These are phyloP conservation scores for Erysimum cheiranthoides DNA, from an alignment of 345 rosid species.

Conservation along the genomic window DNA sequence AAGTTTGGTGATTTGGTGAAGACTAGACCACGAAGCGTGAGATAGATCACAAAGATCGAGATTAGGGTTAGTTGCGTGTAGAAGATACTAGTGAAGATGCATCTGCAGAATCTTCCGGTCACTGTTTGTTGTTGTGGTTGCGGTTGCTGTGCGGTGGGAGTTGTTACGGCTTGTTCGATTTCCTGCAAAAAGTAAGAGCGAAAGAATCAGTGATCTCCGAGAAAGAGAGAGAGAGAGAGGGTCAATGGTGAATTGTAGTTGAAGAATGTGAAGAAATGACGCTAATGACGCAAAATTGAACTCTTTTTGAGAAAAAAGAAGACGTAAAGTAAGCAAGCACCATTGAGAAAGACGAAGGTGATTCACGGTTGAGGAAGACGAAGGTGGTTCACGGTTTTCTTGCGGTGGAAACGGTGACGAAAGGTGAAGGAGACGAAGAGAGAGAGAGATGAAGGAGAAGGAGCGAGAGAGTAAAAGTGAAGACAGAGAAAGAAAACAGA, in stretches of 20 bases:
- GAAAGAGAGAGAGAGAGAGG: background rate
- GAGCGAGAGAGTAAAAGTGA: background rate
- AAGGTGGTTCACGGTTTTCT: slow-evolving; percentile 34
- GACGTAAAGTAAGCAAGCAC: slow-evolving; percentile 19
- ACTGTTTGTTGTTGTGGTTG: slow-evolving; percentile 32
- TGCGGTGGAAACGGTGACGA: slow-evolving; percentile 39
- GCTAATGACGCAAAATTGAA: background rate
- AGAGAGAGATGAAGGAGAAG: background rate
- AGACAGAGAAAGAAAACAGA: slow-evolving; percentile 7
- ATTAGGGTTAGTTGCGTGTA: slow-evolving; percentile 55
- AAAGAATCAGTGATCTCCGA: slow-evolving; percentile 14
- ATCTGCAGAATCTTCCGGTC: slow-evolving; percentile 50
- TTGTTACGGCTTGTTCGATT: slow-evolving; percentile 21
- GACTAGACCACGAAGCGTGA: slow-evolving; percentile 63
- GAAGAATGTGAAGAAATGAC: slow-evolving; percentile 21
- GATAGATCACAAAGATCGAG: slow-evolving; percentile 54
- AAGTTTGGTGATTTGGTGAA: slow-evolving; percentile 54
- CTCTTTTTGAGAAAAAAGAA: background rate
- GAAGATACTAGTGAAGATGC: slow-evolving; percentile 62
- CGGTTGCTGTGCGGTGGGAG: slow-evolving; percentile 28
- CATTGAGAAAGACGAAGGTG: slow-evolving; percentile 35
- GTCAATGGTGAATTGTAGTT: background rate
- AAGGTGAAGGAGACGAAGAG: slow-evolving; percentile 13
- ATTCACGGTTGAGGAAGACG: slow-evolving; percentile 28
- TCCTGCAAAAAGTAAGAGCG: slow-evolving; percentile 25